These are phyloP conservation scores for Penicillium macrosclerotiorum DNA, from an alignment of 495 filamentous ascomycete genomes.

Conservation along the genomic window DNA sequence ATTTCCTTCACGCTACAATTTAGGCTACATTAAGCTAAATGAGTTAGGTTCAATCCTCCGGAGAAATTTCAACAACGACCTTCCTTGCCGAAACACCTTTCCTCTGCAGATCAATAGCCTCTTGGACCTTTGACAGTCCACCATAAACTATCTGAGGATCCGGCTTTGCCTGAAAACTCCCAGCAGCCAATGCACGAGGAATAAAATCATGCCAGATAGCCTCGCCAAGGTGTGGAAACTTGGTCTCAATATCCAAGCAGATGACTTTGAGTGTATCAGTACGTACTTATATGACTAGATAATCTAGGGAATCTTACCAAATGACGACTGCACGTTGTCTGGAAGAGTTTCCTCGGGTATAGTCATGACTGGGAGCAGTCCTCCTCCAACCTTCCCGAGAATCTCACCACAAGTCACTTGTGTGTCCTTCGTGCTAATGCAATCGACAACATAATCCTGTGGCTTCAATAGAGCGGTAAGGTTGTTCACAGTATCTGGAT, in stretches of 20 bases:
- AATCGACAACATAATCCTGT: slow-evolving; percentile 23
- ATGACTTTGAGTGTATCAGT: slow-evolving; percentile 5
- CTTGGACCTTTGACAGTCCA: slow-evolving; percentile 43
- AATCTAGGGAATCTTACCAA: slow-evolving; percentile 15
- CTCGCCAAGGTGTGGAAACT: slow-evolving; percentile 12
- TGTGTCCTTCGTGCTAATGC: slow-evolving; percentile 13
- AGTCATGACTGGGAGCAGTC: slow-evolving; percentile 21
- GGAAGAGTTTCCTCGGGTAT: slow-evolving; percentile 1
- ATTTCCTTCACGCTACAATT: too few species aligned
- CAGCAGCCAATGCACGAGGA: slow-evolving; percentile 27
- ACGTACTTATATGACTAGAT: background rate
- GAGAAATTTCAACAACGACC: slow-evolving; percentile 1
- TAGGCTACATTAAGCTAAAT: too few species aligned
- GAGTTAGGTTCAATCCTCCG: too few species aligned
- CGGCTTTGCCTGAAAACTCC: slow-evolving; percentile 30
- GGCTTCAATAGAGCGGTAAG: slow-evolving; percentile 14
- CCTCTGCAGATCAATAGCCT: slow-evolving; percentile 35
- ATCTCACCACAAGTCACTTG: slow-evolving; percentile 24
- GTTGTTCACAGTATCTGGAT: slow-evolving; percentile 21
- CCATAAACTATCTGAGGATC: slow-evolving; percentile 33
- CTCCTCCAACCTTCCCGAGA: slow-evolving; percentile 31
- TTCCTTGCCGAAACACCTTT: slow-evolving; percentile 40
- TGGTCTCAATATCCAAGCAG: slow-evolving; percentile 2
- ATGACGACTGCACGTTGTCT: slow-evolving; percentile 8
- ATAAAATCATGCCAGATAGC: slow-evolving; percentile 33